Conservation (phyloP, 2,329 filamentous ascomycete genomes). For the Chaetomium sp. region DNA sequence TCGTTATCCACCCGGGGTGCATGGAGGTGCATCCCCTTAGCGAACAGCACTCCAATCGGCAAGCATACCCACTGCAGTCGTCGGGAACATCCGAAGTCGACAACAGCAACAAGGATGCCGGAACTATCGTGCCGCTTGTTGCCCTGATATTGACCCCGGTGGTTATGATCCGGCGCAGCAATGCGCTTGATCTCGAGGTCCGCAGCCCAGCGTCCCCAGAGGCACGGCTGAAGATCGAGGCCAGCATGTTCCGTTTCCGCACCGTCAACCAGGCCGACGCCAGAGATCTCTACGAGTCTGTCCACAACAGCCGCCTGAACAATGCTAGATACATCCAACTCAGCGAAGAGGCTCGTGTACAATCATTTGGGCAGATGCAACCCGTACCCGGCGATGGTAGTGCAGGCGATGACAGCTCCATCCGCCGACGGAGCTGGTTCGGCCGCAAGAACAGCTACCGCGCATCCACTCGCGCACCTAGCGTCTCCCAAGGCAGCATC, state of each 20-base stretch:
- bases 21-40: slow-evolving; percentile 58
- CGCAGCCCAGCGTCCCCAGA: slow-evolving; percentile 77
- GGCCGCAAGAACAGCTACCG: slow-evolving; percentile 67
- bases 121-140: slow-evolving; percentile 52
- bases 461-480: slow-evolving; percentile 62
- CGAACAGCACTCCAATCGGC: slow-evolving; percentile 42
- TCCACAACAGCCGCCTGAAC: slow-evolving; percentile 87
- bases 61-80: slow-evolving; percentile 39
- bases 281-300: slow-evolving; percentile 77
- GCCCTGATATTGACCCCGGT: slow-evolving; percentile 88
- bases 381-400: slow-evolving; percentile 50
- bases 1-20: slow-evolving; percentile 60
- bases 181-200: slow-evolving; percentile 90
- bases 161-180: slow-evolving; percentile 87
- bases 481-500: slow-evolving; percentile 69
- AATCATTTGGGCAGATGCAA: slow-evolving; percentile 66
- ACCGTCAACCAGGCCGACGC: slow-evolving; percentile 77
- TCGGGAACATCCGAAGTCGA: slow-evolving; percentile 41
- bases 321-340: slow-evolving; percentile 82
- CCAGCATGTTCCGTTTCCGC: slow-evolving; percentile 85
- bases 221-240: slow-evolving; percentile 68
- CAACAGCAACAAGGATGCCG: slow-evolving; percentile 38
- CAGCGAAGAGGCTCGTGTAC: slow-evolving; percentile 68
- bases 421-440: slow-evolving; percentile 59
- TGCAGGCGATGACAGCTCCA: slow-evolving; percentile 47